Percentiles rank a stretch among this genome's conserved stretches.
phyloP scores from a whole-genome alignment of 1,139 yeast genomes.

The Cylindricascospora bacillispora region DNA sequence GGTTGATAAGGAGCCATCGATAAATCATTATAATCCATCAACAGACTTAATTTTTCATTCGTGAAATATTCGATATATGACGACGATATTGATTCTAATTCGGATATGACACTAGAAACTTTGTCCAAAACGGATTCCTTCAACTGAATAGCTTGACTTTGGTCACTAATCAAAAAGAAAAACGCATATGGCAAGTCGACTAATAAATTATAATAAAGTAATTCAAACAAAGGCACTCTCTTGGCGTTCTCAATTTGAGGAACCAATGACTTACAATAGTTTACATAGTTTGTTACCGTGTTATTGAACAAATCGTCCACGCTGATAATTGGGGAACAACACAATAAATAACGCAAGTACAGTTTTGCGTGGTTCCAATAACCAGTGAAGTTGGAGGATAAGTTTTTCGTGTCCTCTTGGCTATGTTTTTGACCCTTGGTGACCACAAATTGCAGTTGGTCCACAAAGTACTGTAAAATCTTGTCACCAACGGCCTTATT shows the following conservation, averaged over 20 bases:
- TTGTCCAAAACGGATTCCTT: too few species aligned
- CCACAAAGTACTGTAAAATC: constrained; percentile 57
- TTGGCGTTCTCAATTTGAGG: constrained; percentile 38
- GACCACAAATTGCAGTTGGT: constrained; percentile 48
- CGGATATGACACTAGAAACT: constrained; percentile 31
- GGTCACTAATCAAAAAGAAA: constrained; percentile 31
- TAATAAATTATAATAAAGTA: constrained; percentile 50
- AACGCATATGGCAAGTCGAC: constrained; percentile 59
- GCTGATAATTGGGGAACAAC: constrained; percentile 50
- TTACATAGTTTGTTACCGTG: constrained; percentile 27
- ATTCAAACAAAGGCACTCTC: constrained; percentile 54
- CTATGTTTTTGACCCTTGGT: too few species aligned
- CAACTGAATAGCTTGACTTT: constrained; percentile 8
- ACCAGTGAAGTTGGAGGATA: constrained; percentile 43
- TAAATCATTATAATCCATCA: constrained; percentile 22
- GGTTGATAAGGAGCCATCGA: constrained; percentile 41
- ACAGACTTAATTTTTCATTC: constrained; percentile 9
- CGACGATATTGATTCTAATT: constrained; percentile 34
- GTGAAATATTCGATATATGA: constrained; percentile 13
- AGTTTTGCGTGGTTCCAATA: constrained; percentile 65
- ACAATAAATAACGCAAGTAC: constrained; percentile 54
- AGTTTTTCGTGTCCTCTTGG: too few species aligned
- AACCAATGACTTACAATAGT: constrained; percentile 43
- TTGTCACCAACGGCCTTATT: constrained; percentile 58
- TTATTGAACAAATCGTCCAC: constrained; percentile 35